Evolutionary conservation across 768 basidiomycete species (phyloP).

Genomic region (Rhodotorula babjevae): DNA sequence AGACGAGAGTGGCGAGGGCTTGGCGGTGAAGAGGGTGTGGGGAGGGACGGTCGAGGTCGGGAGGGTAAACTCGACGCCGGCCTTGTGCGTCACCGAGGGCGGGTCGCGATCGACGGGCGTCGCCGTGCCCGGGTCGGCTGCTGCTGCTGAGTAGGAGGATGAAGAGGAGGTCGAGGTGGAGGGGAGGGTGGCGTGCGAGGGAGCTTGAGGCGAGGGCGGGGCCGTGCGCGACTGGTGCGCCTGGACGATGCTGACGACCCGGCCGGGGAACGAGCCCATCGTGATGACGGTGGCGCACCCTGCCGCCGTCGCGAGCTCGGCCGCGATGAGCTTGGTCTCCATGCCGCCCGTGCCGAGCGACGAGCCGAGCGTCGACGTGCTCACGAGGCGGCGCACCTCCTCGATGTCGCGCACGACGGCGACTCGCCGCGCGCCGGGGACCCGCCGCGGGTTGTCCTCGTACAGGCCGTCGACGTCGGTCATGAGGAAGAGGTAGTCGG

Average conservation of each 20-base stretch:
- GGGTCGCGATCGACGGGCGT: neutral
- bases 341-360: slow-evolving; percentile 95
- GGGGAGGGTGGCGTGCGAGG: neutral
- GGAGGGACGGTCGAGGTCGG: slow-evolving; percentile 53
- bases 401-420: slow-evolving; percentile 76
- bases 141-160: too few relatives aligned
- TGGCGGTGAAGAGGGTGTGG: slow-evolving; percentile 82
- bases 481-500: slow-evolving; percentile 91
- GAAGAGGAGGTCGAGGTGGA: slow-evolving; percentile 43
- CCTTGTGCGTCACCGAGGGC: neutral
- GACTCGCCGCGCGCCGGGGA: slow-evolving; percentile 58
- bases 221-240: slow-evolving; percentile 55
- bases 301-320: slow-evolving; percentile 91
- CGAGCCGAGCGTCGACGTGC: slow-evolving; percentile 84
- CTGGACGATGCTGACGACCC: slow-evolving; percentile 74
- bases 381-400: slow-evolving; percentile 76
- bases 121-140: slow-evolving; percentile 27
- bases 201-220: neutral
- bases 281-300: slow-evolving; percentile 89
- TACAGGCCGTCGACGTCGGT: slow-evolving; percentile 97
- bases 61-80: slow-evolving; percentile 27
- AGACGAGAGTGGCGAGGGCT: slow-evolving; percentile 67
- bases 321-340: slow-evolving; percentile 98
- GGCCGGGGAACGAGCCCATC: slow-evolving; percentile 70
- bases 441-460: slow-evolving; percentile 76